Conservation (phyloP, 352 stramenopile species). For the Pilasporangium apinafurcum region DNA sequence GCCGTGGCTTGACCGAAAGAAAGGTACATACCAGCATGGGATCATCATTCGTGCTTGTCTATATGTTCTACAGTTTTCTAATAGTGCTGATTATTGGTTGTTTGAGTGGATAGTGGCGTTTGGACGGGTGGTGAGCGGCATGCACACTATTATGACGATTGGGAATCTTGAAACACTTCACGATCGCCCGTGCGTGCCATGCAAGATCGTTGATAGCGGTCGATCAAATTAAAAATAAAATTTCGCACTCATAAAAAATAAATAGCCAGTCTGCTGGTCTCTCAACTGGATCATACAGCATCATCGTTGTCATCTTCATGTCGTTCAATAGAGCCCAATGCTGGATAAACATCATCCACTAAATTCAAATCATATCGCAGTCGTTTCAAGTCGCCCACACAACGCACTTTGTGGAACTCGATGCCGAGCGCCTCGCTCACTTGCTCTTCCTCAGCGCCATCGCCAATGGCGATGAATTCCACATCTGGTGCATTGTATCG, state of each 20-base stretch:
- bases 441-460: conserved; percentile 73
- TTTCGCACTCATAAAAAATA: no score
- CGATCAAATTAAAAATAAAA: conserved; percentile 22
- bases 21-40: conserved; percentile 22
- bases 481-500: conserved; percentile 37
- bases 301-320: no score
- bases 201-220: conserved; percentile 64
- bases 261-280: no score
- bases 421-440: conserved; percentile 62
- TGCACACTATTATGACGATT: conserved; percentile 52
- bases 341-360: no score
- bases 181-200: conserved; percentile 51
- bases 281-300: no score
- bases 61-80: neutral
- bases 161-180: conserved; percentile 38
- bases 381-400: conserved; percentile 50
- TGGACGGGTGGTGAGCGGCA: conserved; percentile 56
- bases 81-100: neutral
- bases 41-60: neutral
- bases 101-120: conserved; percentile 72
- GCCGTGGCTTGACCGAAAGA: conserved; percentile 61
- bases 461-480: conserved; percentile 73
- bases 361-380: conserved; percentile 58
- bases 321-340: no score
- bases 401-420: conserved; percentile 68